Evolutionary conservation across 2,329 filamentous ascomycete genomes (phyloP).

Genomic region (Nemania sp.): DNA sequence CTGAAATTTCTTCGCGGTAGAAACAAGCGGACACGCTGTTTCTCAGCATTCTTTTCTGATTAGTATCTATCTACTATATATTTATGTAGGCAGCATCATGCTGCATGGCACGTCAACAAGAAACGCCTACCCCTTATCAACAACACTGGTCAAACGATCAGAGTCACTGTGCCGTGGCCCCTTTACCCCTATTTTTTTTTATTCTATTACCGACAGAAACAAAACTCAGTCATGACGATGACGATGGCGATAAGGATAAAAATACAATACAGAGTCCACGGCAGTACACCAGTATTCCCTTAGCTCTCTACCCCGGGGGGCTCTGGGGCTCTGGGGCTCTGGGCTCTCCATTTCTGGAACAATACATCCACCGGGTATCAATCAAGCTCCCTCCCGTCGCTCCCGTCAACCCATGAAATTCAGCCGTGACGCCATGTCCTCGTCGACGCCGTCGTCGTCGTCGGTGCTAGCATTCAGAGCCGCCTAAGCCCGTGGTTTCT

Average conservation of each 20-base stretch:
- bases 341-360: not conserved
- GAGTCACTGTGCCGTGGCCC: not conserved
- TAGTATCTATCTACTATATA: not conserved
- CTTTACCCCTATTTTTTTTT: not conserved
- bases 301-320: too few species aligned
- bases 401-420: slow-evolving; percentile 19
- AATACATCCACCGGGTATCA: not conserved
- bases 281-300: not conserved
- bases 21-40: not conserved
- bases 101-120: not conserved
- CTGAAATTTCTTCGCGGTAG: not conserved
- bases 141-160: not conserved
- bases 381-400: not conserved
- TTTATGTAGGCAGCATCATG: not conserved
- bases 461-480: not conserved
- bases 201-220: not conserved
- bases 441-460: not conserved
- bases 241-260: not conserved
- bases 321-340: too few species aligned
- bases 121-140: not conserved
- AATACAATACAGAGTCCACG: not conserved
- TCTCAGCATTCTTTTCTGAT: not conserved
- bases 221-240: not conserved
- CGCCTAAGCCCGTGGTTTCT: not conserved
- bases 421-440: slow-evolving; percentile 28